These are phyloP conservation scores for Lolium perenne DNA, from an alignment of 176 grass and related monocot species.

Conservation along the genomic window DNA sequence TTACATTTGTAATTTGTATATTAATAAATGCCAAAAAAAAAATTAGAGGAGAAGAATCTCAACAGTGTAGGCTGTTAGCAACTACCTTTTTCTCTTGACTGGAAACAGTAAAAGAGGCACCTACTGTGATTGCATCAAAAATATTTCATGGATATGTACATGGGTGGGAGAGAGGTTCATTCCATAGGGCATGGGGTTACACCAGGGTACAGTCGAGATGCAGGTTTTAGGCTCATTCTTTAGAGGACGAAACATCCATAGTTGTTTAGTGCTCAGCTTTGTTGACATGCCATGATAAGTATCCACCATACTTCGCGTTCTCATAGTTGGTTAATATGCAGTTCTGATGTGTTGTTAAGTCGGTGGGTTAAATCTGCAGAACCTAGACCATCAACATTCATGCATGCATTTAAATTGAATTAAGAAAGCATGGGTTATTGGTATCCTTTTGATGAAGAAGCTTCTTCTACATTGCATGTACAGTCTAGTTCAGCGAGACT, in stretches of 20 bases:
- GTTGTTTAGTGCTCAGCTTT: not conserved
- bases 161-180: not conserved
- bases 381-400: conserved; percentile 10
- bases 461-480: conserved; percentile 49
- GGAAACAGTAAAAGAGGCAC: not conserved
- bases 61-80: conserved; percentile 4
- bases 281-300: conserved; percentile 15
- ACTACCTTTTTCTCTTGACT: not conserved
- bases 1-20: not conserved
- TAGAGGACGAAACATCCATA: not conserved
- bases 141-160: not conserved
- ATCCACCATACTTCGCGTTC: not conserved
- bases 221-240: not conserved
- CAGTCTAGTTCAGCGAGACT: conserved; percentile 50
- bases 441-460: conserved; percentile 16
- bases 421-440: not conserved
- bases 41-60: conserved; percentile 6
- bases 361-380: conserved; percentile 6
- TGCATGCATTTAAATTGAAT: conserved; percentile 6
- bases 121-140: not conserved
- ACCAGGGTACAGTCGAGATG: not conserved
- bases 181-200: not conserved
- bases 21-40: conserved; percentile 8
- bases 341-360: not conserved
- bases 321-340: not conserved